A percentile compares a stretch with the other conserved stretches of the same genome.
Conservation (phyloP, 2,329 filamentous ascomycete species). For the Cephalotrichum gorgonifer region DNA sequence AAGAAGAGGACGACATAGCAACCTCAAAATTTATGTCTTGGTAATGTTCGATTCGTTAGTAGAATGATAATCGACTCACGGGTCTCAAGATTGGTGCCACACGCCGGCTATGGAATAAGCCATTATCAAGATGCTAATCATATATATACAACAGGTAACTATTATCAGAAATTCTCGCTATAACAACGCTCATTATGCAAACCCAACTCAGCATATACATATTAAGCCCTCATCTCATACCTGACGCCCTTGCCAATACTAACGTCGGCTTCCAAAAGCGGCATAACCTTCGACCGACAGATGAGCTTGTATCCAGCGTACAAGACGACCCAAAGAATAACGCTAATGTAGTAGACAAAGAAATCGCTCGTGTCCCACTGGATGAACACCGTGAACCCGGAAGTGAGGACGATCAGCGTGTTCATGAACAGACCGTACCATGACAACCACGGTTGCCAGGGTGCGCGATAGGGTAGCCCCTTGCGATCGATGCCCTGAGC, state of each 20-base stretch:
- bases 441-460: conserved; percentile 53
- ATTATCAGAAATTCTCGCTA: too few relatives aligned
- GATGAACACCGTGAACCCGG: conserved; percentile 60
- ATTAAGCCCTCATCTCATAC: too few relatives aligned
- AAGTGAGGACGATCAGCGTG: conserved; percentile 53
- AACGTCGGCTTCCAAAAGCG: conserved; percentile 10
- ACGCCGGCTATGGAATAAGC: too few relatives aligned
- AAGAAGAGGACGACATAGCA: too few relatives aligned
- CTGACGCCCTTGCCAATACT: background rate
- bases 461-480: conserved; percentile 49
- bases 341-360: conserved; percentile 53
- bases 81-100: too few relatives aligned
- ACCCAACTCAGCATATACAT: too few relatives aligned
- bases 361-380: conserved; percentile 48
- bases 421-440: conserved; percentile 59
- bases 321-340: conserved; percentile 52
- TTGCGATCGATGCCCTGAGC: conserved; percentile 46
- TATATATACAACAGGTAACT: too few relatives aligned
- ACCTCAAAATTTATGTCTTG: too few relatives aligned
- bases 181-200: too few relatives aligned
- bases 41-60: too few relatives aligned
- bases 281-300: conserved; percentile 26
- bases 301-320: conserved; percentile 50
- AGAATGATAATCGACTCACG: too few relatives aligned
- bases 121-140: too few relatives aligned